Conservation (phyloP, 2,329 filamentous ascomycete species). For the Aspergillus pseudotamarii region DNA sequence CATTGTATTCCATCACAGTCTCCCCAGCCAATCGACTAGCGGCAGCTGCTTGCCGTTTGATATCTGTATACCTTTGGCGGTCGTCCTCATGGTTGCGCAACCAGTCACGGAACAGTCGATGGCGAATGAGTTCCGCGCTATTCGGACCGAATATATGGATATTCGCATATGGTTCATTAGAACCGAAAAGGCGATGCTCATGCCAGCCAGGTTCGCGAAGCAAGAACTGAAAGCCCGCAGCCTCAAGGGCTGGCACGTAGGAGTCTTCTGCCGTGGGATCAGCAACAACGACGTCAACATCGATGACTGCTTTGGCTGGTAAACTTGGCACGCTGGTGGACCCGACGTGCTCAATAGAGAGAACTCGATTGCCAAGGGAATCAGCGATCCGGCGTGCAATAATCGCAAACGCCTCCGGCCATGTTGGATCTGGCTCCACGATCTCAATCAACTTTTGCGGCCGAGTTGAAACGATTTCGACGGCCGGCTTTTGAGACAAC, state of each 20-base stretch:
- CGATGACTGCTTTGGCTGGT: conserved; percentile 56
- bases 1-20: conserved; percentile 43
- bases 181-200: conserved; percentile 52
- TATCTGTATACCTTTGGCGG: conserved; percentile 42
- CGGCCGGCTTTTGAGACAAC: background rate
- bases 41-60: conserved; percentile 42
- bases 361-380: conserved; percentile 23
- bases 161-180: conserved; percentile 45
- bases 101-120: conserved; percentile 52
- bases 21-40: conserved; percentile 35
- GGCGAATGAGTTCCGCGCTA: conserved; percentile 47
- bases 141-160: conserved; percentile 54
- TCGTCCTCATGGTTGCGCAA: conserved; percentile 44
- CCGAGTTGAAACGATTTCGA: conserved; percentile 2
- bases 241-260: conserved; percentile 50
- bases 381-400: conserved; percentile 23
- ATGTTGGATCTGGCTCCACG: conserved; percentile 26
- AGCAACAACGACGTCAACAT: conserved; percentile 54
- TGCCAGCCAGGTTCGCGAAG: conserved; percentile 52
- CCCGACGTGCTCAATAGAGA: conserved; percentile 50
- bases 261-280: conserved; percentile 45
- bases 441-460: conserved; percentile 23
- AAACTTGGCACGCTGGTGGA: conserved; percentile 56
- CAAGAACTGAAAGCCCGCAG: conserved; percentile 50
- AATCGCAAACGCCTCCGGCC: conserved; percentile 23